Evolutionary conservation across 441 rosid species (phyloP).

Genomic region (Raphanus hybrid): DNA sequence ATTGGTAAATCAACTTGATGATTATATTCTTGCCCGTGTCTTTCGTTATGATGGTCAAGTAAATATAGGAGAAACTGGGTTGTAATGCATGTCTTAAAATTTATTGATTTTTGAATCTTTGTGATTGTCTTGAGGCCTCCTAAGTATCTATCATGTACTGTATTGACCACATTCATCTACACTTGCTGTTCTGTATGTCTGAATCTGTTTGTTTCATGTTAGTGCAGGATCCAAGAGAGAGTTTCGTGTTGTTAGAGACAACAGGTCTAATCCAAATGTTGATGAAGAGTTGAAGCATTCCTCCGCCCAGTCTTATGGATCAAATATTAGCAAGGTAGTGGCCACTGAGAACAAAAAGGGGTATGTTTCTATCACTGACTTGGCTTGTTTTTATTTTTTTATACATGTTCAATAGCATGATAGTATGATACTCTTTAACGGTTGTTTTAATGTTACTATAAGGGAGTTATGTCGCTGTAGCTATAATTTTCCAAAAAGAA

Average conservation of each 20-base stretch:
- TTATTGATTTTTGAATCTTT: background rate
- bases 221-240: conserved; percentile 8
- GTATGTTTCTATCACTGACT: background rate
- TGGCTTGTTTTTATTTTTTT: too few species aligned
- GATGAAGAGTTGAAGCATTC: conserved; percentile 19
- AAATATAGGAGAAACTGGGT: background rate
- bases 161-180: background rate
- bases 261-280: conserved; percentile 2
- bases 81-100: background rate
- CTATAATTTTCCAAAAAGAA: background rate
- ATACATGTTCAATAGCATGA: background rate
- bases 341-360: conserved; percentile 1
- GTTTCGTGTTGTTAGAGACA: conserved; percentile 18
- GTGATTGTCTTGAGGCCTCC: background rate
- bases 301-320: conserved; percentile 11
- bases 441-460: background rate
- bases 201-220: conserved; percentile 1
- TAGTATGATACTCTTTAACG: background rate
- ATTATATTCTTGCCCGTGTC: background rate
- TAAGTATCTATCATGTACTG: background rate
- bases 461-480: background rate
- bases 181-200: conserved; percentile 1
- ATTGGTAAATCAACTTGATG: background rate
- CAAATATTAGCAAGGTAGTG: conserved; percentile 4
- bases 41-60: background rate